Conservation (phyloP, 1,139 yeast species). For the Sugiyamaella castrensis region DNA sequence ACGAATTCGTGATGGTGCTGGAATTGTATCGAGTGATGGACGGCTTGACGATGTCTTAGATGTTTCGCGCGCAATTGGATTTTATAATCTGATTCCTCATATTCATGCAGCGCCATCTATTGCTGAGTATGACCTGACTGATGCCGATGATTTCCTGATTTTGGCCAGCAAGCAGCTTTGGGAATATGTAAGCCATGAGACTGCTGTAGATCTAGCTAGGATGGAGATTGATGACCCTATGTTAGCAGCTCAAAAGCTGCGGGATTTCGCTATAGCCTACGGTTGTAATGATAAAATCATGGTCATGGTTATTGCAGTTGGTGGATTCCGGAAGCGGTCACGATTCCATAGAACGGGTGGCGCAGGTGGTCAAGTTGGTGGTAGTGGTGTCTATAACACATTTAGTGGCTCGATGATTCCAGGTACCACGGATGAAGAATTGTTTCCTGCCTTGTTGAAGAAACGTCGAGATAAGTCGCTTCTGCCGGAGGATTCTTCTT, state of each 20-base stretch:
- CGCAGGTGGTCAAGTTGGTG: slow-evolving; percentile 8
- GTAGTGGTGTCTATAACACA: slow-evolving; percentile 16
- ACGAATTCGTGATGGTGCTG: slow-evolving; percentile 87
- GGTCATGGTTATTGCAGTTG: slow-evolving; percentile 74
- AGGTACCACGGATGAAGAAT: slow-evolving; percentile 45
- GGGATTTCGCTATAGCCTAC: slow-evolving; percentile 92
- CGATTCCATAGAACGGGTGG: slow-evolving; percentile 15
- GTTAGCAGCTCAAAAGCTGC: slow-evolving; percentile 86
- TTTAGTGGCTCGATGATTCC: slow-evolving; percentile 31
- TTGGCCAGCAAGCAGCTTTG: slow-evolving; percentile 81
- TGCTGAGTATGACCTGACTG: slow-evolving; percentile 55
- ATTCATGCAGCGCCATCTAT: slow-evolving; percentile 87
- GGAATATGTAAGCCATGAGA: slow-evolving; percentile 78
- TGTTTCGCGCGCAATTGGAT: slow-evolving; percentile 91
- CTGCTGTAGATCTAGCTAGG: slow-evolving; percentile 87
- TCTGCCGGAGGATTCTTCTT: slow-evolving; percentile 68
- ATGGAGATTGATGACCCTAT: slow-evolving; percentile 81
- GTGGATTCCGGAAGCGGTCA: slow-evolving; percentile 35
- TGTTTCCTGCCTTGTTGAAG: slow-evolving; percentile 42
- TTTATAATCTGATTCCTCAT: slow-evolving; percentile 80
- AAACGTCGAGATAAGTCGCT: slow-evolving; percentile 53
- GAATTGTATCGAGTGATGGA: slow-evolving; percentile 82
- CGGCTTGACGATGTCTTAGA: slow-evolving; percentile 78
- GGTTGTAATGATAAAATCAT: slow-evolving; percentile 84
- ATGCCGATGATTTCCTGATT: slow-evolving; percentile 81